A percentile compares a stretch with the other conserved stretches of the same genome.
These are phyloP conservation scores for Schoenoplectus tabernaemontani DNA, from an alignment of 202 grass and related monocot species.

Conservation along the genomic window DNA sequence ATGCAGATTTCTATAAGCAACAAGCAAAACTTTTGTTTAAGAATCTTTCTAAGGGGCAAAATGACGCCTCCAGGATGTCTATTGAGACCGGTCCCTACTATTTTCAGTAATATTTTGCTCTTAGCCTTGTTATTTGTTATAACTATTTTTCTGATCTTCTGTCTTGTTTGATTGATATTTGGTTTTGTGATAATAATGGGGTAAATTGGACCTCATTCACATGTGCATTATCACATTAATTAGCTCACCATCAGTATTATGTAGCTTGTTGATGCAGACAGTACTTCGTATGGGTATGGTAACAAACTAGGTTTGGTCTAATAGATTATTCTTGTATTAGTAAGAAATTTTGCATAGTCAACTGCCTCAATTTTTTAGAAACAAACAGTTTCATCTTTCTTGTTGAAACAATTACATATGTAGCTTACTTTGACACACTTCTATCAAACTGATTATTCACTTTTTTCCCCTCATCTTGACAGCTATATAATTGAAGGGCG, in stretches of 20 bases:
- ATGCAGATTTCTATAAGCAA: conserved; percentile 91
- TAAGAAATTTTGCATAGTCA: not conserved
- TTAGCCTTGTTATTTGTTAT: not conserved
- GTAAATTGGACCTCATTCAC: not conserved
- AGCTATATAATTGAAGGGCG: conserved; percentile 86
- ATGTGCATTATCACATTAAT: not conserved
- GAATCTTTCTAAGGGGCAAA: conserved; percentile 80
- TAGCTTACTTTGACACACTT: conserved; percentile 14
- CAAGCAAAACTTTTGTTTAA: conserved; percentile 98
- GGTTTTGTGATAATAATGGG: not conserved
- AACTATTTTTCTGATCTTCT: not conserved
- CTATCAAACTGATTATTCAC: not conserved
- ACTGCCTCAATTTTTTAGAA: not conserved
- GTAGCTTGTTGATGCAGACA: not conserved
- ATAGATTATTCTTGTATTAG: not conserved
- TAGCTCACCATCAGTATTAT: not conserved
- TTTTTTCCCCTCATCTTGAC: not conserved
- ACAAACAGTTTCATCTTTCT: not conserved
- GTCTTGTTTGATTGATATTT: not conserved
- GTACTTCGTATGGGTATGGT: not conserved
- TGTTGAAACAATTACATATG: not conserved
- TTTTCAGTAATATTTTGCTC: conserved; percentile 78
- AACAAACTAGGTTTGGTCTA: not conserved
- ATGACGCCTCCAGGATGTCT: conserved; percentile 94
- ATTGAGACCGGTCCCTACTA: conserved; percentile 84